A percentile compares a stretch with the other conserved stretches of the same genome.
These are phyloP conservation scores for Mycena floridula DNA, from an alignment of 768 basidiomycete genomes.

Conservation along the genomic window DNA sequence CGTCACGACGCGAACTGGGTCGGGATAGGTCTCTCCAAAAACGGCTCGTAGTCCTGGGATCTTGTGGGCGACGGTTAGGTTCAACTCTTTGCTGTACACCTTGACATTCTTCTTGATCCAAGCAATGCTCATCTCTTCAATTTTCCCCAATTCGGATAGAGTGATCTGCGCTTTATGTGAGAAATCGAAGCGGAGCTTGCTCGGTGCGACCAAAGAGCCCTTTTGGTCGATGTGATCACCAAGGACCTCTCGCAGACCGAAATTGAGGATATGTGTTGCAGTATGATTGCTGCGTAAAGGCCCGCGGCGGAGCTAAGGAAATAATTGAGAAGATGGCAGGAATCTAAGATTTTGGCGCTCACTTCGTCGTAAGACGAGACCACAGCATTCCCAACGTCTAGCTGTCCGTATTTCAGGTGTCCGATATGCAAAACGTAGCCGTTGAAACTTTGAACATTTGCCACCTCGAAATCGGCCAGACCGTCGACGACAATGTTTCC, in stretches of 20 bases:
- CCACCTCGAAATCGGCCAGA: conserved; percentile 86
- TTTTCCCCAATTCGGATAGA: conserved; percentile 69
- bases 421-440: conserved; percentile 96
- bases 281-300: conserved; percentile 98
- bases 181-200: conserved; percentile 97
- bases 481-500: conserved; percentile 93
- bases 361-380: conserved; percentile 93
- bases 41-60: conserved; percentile 96
- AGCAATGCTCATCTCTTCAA: conserved; percentile 77
- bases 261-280: conserved; percentile 98
- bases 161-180: conserved; percentile 89
- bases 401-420: conserved; percentile 78
- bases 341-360: conserved; percentile 3
- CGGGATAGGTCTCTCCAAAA: conserved; percentile 96
- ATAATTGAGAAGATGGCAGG: conserved; percentile 2
- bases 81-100: conserved; percentile 84
- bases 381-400: conserved; percentile 75
- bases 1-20: conserved; percentile 93
- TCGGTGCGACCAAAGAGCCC: conserved; percentile 93
- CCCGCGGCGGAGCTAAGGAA: conserved; percentile 76
- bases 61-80: conserved; percentile 68
- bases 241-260: conserved; percentile 82
- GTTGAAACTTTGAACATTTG: conserved; percentile 89
- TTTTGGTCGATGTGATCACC: conserved; percentile 99
- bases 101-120: conserved; percentile 90